Base-by-base conservation (phyloP, 805 yeast species). In the Suhomyces canberraensis region DNA sequence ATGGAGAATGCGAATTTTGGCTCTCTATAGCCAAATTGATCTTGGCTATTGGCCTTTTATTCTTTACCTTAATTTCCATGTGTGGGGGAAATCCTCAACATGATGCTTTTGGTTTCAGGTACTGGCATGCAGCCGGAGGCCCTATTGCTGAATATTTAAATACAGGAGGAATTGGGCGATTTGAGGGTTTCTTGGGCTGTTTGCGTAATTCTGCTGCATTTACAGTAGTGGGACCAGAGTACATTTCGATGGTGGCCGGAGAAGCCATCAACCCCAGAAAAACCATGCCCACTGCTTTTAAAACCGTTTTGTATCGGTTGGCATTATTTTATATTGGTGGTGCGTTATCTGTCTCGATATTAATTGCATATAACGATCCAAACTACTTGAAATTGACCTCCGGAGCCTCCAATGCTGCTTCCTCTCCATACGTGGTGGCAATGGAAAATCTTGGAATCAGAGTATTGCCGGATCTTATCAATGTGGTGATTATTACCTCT, bases 171-270 rank as follows among this genome's bases (percentile, higher is more conserved):
- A 48, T 75, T 33, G 93, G 91, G 16, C 63, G 81, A 41, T 81
- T 83, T 48, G 75, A 81, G 48, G 95, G 91, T 1, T 84, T 84
- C 50, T 58, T 84, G 48, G 73, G 80, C 0, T 82, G 90, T 42
- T 58, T 85, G 31, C 71, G 76, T 36, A 78, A 77, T 42, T 41
- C 45, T 4, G 95, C 95, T 6, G 68, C 84, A 19, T 87, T 82
- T 56, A 83, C 93, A 13, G 79, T 84, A 45, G 86, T 86, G 3
- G 96, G 95, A 0, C 95, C 95, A 2, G 96, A 88, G 58, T 84
- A 84, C 49, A 76, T 88, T 24, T 74, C 91, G 1, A 81, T 84
- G 84, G 78, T 86, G 22, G 95, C 95, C 3, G 88, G 95, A 31
- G 95, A 88, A 56, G 78, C 86, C 2, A 64, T 73, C 22, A 69